These are phyloP conservation scores for Trypanosoma cruzi DNA, from an alignment of 208 protist genomes.

Conservation along the genomic window DNA sequence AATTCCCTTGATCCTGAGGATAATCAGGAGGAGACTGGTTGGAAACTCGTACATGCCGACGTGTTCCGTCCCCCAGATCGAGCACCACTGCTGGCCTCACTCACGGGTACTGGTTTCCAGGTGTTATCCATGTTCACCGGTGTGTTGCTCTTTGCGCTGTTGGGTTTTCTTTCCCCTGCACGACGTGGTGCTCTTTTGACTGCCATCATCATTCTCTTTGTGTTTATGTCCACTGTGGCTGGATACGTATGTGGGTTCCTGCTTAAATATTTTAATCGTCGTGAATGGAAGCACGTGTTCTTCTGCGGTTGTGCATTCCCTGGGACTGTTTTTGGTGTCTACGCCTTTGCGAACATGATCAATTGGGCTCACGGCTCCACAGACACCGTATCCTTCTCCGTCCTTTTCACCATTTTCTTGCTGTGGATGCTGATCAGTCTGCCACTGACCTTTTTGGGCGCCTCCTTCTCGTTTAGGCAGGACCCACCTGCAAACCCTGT, in stretches of 20 bases:
- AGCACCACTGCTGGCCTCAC: constrained; percentile 84
- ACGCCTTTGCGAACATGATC: constrained; percentile 69
- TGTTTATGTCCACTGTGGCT: constrained; percentile 84
- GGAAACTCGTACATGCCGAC: constrained; percentile 98
- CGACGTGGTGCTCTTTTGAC: constrained; percentile 93
- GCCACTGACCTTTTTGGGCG: constrained; percentile 95
- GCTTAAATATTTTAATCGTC: constrained; percentile 90
- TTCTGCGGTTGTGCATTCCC: constrained; percentile 67
- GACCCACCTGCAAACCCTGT: constrained; percentile 82
- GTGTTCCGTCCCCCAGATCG: constrained; percentile 95
- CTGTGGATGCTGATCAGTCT: constrained; percentile 95
- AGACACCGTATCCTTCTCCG: constrained; percentile 59
- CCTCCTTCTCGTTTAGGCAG: constrained; percentile 95
- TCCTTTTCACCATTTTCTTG: constrained; percentile 57
- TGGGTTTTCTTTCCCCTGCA: constrained; percentile 96
- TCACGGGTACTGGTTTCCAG: constrained; percentile 96
- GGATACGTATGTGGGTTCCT: constrained; percentile 94
- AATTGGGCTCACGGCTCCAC: constrained; percentile 59
- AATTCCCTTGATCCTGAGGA: constrained; percentile 67
- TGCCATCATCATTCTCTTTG: constrained; percentile 72
- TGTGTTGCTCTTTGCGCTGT: constrained; percentile 90
- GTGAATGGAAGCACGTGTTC: constrained; percentile 94
- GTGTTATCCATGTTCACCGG: constrained; percentile 84
- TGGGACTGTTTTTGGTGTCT: constrained; percentile 58
- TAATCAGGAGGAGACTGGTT: constrained; percentile 88